Evolutionary conservation across 2,329 filamentous ascomycete genomes (phyloP).

Genomic region (Alternaria conjuncta): DNA sequence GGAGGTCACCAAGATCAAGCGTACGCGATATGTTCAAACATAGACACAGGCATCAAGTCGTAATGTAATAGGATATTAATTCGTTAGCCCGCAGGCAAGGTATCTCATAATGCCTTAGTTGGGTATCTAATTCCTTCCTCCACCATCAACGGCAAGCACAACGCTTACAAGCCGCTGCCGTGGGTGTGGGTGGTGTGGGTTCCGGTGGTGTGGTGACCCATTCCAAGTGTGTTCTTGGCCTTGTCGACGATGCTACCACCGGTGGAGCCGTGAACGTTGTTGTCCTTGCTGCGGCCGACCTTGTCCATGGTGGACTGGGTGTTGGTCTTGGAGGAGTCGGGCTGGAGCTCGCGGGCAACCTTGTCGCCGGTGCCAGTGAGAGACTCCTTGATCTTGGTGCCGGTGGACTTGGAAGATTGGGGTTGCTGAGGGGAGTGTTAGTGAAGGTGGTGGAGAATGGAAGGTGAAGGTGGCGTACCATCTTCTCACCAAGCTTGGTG

Average conservation of each 20-base stretch:
- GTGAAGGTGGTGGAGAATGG: not conserved
- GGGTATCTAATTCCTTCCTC: not conserved
- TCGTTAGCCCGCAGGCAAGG: conserved; percentile 25
- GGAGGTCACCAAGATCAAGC: not conserved
- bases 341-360: conserved; percentile 47
- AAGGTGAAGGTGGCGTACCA: conserved; percentile 9
- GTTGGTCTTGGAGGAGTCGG: conserved; percentile 61
- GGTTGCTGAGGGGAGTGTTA: conserved; percentile 53
- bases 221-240: conserved; percentile 56
- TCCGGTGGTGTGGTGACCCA: conserved; percentile 50
- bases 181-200: conserved; percentile 5
- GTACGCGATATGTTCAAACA: not conserved
- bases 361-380: conserved; percentile 64
- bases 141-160: not conserved
- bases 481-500: conserved; percentile 62
- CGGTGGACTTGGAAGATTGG: conserved; percentile 66
- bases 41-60: not conserved
- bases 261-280: conserved; percentile 45
- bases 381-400: conserved; percentile 64
- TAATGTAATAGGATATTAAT: conserved; percentile 2
- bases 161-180: not conserved
- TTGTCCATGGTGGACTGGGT: conserved; percentile 57
- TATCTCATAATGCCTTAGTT: conserved; percentile 23
- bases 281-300: conserved; percentile 48
- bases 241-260: conserved; percentile 53